Conservation (phyloP, 2,329 filamentous ascomycete genomes). For the Leptographium wingfieldii region DNA sequence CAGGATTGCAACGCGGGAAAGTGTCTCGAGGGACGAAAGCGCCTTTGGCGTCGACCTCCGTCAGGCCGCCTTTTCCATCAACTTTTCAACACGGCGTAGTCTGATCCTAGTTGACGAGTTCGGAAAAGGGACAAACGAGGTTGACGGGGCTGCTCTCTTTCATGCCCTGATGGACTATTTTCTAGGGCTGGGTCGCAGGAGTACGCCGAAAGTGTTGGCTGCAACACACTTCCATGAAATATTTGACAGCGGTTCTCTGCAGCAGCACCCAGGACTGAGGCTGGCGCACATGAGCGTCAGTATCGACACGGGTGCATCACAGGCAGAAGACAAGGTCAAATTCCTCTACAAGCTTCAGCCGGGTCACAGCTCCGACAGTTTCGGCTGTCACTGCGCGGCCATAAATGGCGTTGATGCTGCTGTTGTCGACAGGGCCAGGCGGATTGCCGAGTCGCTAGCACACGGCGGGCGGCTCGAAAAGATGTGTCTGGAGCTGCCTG, state of each 20-base stretch:
- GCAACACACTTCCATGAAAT: slow-evolving; percentile 61
- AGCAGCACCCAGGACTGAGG: slow-evolving; percentile 32
- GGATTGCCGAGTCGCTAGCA: slow-evolving; percentile 54
- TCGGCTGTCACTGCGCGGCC: slow-evolving; percentile 73
- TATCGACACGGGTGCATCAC: slow-evolving; percentile 37
- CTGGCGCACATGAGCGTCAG: slow-evolving; percentile 64
- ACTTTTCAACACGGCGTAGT: slow-evolving; percentile 61
- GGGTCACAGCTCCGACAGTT: slow-evolving; percentile 67
- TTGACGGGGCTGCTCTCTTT: slow-evolving; percentile 46
- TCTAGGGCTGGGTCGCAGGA: slow-evolving; percentile 26
- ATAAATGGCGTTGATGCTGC: slow-evolving; percentile 68
- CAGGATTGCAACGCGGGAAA: slow-evolving; percentile 63
- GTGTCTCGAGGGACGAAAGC: slow-evolving; percentile 44
- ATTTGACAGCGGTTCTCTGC: slow-evolving; percentile 50
- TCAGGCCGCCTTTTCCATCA: slow-evolving; percentile 68
- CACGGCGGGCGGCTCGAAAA: slow-evolving; percentile 65
- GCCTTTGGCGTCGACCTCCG: slow-evolving; percentile 69
- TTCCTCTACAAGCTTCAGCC: slow-evolving; percentile 59
- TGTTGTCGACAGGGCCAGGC: slow-evolving; percentile 64
- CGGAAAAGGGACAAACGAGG: slow-evolving; percentile 47
- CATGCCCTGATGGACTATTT: slow-evolving; percentile 47
- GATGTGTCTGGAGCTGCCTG: slow-evolving; percentile 55
- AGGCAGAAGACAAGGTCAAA: slow-evolving; percentile 49
- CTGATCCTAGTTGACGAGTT: slow-evolving; percentile 92
- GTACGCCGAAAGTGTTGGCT: slow-evolving; percentile 42